Evolutionary conservation across 108 stramenopile species (phyloP).

Genomic region (Conticribra weissflogii): DNA sequence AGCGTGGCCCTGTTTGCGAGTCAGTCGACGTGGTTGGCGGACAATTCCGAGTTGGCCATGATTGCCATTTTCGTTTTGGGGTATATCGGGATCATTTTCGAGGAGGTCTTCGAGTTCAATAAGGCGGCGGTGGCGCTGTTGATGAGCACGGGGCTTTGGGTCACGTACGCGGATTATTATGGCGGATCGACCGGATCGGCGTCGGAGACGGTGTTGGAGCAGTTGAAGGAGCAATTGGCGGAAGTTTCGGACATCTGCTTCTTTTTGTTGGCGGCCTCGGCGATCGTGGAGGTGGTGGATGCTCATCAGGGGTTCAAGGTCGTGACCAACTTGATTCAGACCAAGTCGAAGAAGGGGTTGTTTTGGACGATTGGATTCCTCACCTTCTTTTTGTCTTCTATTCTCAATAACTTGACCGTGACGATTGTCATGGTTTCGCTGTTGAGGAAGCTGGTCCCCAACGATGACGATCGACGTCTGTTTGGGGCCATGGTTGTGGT

Average conservation of each 20-base stretch:
- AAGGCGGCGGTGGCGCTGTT: slow-evolving; percentile 92
- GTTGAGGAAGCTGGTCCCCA: slow-evolving; percentile 85
- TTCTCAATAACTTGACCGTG: slow-evolving; percentile 93
- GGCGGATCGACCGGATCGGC: slow-evolving; percentile 67
- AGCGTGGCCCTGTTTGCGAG: slow-evolving; percentile 69
- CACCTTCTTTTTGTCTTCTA: slow-evolving; percentile 91
- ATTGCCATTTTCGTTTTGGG: slow-evolving; percentile 89
- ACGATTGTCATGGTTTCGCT: slow-evolving; percentile 95
- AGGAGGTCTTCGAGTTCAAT: slow-evolving; percentile 93
- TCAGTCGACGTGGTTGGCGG: slow-evolving; percentile 77
- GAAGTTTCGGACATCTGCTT: slow-evolving; percentile 96
- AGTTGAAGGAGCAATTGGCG: slow-evolving; percentile 88
- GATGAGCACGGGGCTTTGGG: slow-evolving; percentile 94
- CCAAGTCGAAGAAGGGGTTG: slow-evolving; percentile 85
- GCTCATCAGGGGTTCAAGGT: slow-evolving; percentile 95
- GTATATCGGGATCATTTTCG: slow-evolving; percentile 94
- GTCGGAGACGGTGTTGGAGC: slow-evolving; percentile 64
- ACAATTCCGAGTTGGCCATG: slow-evolving; percentile 81
- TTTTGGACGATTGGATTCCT: slow-evolving; percentile 93
- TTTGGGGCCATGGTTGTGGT: slow-evolving; percentile 97
- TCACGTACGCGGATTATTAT: slow-evolving; percentile 91
- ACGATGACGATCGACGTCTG: slow-evolving; percentile 79
- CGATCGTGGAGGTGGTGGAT: slow-evolving; percentile 96
- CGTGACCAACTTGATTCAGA: slow-evolving; percentile 91
- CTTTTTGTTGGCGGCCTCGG: slow-evolving; percentile 91